These are phyloP conservation scores for Aspergillus carbonarius DNA, from an alignment of 2,329 filamentous ascomycete species.

Conservation along the genomic window DNA sequence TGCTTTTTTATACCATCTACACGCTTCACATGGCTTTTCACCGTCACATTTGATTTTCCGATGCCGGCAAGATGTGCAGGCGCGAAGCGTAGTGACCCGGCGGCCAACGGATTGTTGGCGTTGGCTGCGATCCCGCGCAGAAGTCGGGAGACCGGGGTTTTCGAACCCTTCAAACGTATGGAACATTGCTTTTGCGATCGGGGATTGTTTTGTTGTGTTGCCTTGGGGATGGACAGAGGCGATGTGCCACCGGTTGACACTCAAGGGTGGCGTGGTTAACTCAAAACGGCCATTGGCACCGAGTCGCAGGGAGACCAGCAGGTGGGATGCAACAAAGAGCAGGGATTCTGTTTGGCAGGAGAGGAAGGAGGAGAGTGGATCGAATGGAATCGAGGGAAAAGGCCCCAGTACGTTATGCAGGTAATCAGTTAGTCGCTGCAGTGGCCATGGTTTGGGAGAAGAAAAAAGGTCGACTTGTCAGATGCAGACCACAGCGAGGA, in stretches of 20 bases:
- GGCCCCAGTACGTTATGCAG: not conserved
- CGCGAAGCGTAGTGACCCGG: conserved; percentile 45
- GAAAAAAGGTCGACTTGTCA: not conserved
- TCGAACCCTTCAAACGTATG: conserved; percentile 45
- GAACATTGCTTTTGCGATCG: conserved; percentile 33
- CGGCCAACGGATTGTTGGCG: conserved; percentile 36
- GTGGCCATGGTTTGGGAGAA: not conserved
- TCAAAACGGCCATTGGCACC: conserved; percentile 9
- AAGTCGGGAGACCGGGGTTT: conserved; percentile 31
- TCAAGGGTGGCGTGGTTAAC: conserved; percentile 7
- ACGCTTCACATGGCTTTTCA: conserved; percentile 77
- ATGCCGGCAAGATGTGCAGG: conserved; percentile 74
- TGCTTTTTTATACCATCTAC: conserved; percentile 75
- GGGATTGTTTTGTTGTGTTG: not conserved
- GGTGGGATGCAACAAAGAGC: conserved; percentile 4
- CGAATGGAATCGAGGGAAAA: not conserved
- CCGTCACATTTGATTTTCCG: conserved; percentile 84
- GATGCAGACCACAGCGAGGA: not conserved
- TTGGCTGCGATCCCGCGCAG: conserved; percentile 32
- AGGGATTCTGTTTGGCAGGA: conserved; percentile 7
- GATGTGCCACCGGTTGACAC: conserved; percentile 13
- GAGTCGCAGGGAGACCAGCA: conserved; percentile 5
- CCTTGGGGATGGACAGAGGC: not conserved
- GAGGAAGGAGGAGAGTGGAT: not conserved
- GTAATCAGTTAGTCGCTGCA: conserved; percentile 1